Evolutionary conservation across 495 filamentous ascomycete species (phyloP), one percentile per base, ranked within the genome.

Genomic region (Aspergillus baeticus): DNA sequence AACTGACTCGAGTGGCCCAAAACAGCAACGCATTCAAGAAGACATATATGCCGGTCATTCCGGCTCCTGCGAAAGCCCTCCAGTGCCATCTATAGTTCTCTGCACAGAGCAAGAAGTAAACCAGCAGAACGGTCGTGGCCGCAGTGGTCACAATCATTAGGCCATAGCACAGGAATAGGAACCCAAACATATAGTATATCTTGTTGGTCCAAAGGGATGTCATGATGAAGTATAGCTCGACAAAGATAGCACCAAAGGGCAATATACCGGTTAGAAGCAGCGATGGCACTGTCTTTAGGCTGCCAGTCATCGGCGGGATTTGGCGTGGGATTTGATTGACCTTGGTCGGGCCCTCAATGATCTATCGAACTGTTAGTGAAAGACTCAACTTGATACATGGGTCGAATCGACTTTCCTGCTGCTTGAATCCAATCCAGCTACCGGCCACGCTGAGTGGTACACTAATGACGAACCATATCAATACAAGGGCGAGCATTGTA

Each of bases 131-230:
- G 2, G 94, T 96, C 33, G 94, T 92, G 3, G 91, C 88, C 1
- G 94, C 93, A 51, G 87, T 90, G 5, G 94, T 97, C 66, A 96
- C 88, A 65, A 98, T 91, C 91, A 98, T 97, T 60, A 98, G 83
- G 14, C 89, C 93, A 72, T 95, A 98, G 81, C 91, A 96, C 49
- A 98, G 76, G 79, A 98, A 98, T 36, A 98, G 80, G 80, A 98
- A 98, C 26, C 94, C 94, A 62, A 98, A 98, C 94, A 98, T 98
- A 78, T 98, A 98, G 78, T 98, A 98, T 54, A 98, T 90, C 77
- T 93, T 93, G 78, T 85, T 89, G 71, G 91, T 92, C 94, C 94
- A 98, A 65, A 98, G 90, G 10, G 87, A 92, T 73, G 85, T 92
- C 89, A 97, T 94, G 75, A 98, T 96, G 72, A 96, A 96, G 81